Evolutionary conservation across 1,139 yeast genomes (phyloP).

Genomic region (Kurtzmaniella quercitrusa): DNA sequence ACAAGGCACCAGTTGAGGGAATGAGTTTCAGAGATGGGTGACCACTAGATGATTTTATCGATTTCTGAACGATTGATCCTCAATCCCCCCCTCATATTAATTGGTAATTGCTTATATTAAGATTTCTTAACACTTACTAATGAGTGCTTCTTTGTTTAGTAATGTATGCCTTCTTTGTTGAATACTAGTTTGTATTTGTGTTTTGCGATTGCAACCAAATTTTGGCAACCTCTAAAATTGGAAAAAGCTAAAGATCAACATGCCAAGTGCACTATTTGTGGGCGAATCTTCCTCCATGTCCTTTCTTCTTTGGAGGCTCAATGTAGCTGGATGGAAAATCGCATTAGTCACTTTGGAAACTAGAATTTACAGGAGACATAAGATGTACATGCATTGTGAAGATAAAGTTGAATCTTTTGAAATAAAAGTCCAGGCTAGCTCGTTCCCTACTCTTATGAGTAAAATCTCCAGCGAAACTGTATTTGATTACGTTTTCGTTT

Average conservation of each 20-base stretch:
- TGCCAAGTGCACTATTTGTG: conserved; percentile 6
- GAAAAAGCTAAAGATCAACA: background rate
- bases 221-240: background rate
- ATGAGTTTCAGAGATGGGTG: too few relatives aligned
- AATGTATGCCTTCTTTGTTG: too few relatives aligned
- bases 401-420: background rate
- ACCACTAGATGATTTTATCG: too few relatives aligned
- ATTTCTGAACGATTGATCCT: too few relatives aligned
- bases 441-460: background rate
- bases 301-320: conserved; percentile 12
- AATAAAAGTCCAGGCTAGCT: conserved; percentile 1
- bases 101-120: too few relatives aligned
- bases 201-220: background rate
- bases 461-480: background rate
- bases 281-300: conserved; percentile 15
- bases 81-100: too few relatives aligned
- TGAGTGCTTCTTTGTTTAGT: too few relatives aligned
- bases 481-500: conserved; percentile 12
- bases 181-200: too few relatives aligned
- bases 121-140: too few relatives aligned
- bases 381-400: background rate
- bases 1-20: too few relatives aligned
- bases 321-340: background rate
- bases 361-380: conserved; percentile 4
- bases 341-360: background rate